These are phyloP conservation scores for Breynia disticha DNA, from an alignment of 441 rosid species.

Conservation along the genomic window DNA sequence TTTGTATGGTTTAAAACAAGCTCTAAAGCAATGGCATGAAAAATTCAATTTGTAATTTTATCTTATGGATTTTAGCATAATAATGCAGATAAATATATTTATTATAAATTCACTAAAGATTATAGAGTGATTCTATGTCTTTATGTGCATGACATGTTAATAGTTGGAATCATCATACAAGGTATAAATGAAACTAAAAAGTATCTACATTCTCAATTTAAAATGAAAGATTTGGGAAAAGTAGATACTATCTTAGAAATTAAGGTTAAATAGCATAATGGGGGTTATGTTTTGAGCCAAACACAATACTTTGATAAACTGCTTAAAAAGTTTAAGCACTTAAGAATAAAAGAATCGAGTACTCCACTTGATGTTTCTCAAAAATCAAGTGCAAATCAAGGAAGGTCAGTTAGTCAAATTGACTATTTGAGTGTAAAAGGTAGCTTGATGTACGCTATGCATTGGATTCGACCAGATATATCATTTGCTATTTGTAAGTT, in stretches of 20 bases:
- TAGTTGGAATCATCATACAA: not conserved
- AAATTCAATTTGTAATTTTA: too few relatives aligned
- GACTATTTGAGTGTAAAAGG: constrained; percentile 6
- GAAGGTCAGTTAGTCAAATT: not conserved
- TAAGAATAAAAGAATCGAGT: not conserved
- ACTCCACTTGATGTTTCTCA: not conserved
- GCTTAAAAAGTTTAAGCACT: not conserved
- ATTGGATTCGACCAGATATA: constrained; percentile 3
- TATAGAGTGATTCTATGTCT: constrained; percentile 1
- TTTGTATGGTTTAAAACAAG: not conserved
- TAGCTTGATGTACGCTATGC: constrained; percentile 2
- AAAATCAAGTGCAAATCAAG: not conserved
- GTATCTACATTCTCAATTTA: not conserved
- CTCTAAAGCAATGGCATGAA: not conserved
- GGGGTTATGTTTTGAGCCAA: not conserved
- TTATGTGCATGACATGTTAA: constrained; percentile 2
- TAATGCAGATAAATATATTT: too few relatives aligned
- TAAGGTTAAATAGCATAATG: not conserved
- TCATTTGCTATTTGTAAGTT: too few relatives aligned
- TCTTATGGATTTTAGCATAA: too few relatives aligned
- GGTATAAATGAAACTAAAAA: constrained; percentile 1
- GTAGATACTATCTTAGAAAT: constrained; percentile 2
- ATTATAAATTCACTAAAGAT: not conserved
- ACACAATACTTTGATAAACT: not conserved
- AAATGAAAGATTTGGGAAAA: not conserved